Evolutionary conservation across 164 flowering plant species (phyloP).

Genomic region (Houttuynia cordata): DNA sequence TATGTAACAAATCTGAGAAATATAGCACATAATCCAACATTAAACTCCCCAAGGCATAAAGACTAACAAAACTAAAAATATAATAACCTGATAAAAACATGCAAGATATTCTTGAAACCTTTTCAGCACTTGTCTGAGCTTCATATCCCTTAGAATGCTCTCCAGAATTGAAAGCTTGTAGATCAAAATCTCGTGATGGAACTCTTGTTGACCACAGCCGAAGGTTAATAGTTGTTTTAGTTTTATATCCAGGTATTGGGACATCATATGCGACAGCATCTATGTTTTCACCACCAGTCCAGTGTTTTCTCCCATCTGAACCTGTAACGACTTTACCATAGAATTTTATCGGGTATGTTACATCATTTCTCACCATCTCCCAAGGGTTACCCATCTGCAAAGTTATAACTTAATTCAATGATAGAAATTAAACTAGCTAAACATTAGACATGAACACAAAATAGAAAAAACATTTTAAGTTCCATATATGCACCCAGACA

Average conservation of each 20-base stretch:
- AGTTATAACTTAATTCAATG: neutral
- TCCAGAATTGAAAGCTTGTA: conserved; percentile 71
- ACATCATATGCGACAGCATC: conserved; percentile 87
- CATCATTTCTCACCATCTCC: conserved; percentile 86
- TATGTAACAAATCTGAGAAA: conserved; percentile 59
- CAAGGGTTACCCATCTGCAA: conserved; percentile 87
- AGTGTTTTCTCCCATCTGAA: conserved; percentile 60
- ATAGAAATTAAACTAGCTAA: too few relatives aligned
- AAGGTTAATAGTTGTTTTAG: conserved; percentile 83
- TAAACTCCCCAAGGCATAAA: neutral
- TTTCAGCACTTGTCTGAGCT: conserved; percentile 70
- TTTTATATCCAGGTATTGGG: conserved; percentile 93
- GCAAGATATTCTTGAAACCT: conserved; percentile 29
- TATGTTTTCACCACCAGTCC: conserved; percentile 93
- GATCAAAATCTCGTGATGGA: conserved; percentile 59
- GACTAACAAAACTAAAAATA: neutral
- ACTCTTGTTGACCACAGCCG: conserved; percentile 90
- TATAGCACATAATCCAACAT: neutral
- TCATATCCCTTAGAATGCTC: conserved; percentile 59
- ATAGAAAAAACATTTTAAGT: too few relatives aligned
- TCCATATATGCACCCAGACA: too few relatives aligned
- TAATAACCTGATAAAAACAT: too few relatives aligned
- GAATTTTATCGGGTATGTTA: conserved; percentile 73
- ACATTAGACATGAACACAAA: too few relatives aligned
- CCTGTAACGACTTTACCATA: conserved; percentile 65